Evolutionary conservation across 192 early-diverging fungal genomes (phyloP).

Genomic region (Coemansia aciculifera): DNA sequence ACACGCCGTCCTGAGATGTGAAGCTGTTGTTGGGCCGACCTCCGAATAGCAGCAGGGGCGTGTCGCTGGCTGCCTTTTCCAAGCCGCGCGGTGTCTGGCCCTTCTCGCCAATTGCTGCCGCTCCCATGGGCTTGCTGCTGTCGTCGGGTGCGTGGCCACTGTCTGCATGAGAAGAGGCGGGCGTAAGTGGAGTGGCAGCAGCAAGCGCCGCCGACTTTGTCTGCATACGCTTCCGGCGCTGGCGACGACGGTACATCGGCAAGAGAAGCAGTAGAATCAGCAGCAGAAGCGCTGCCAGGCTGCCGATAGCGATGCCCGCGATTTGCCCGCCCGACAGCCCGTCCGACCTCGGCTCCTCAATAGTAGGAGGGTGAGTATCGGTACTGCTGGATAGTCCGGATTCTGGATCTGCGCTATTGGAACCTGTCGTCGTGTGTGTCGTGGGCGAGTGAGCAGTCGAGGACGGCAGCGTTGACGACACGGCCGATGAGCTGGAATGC

Average conservation of each 20-base stretch:
- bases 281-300: conserved; percentile 28
- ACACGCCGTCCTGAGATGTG: conserved; percentile 34
- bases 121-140: not conserved
- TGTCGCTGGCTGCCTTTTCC: conserved; percentile 32
- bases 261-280: conserved; percentile 35
- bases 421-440: not conserved
- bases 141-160: not conserved
- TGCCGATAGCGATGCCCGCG: conserved; percentile 43
- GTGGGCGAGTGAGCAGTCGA: not conserved
- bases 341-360: not conserved
- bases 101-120: conserved; percentile 10
- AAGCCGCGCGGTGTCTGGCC: conserved; percentile 10
- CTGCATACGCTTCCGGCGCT: conserved; percentile 33
- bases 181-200: not conserved
- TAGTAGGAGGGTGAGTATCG: not conserved
- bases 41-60: conserved; percentile 38
- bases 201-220: conserved; percentile 13
- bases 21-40: conserved; percentile 46
- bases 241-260: conserved; percentile 35
- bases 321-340: conserved; percentile 49
- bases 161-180: not conserved
- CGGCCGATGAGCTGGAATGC: not conserved
- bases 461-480: not conserved
- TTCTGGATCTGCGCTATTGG: not conserved
- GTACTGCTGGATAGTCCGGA: not conserved